These are phyloP conservation scores for Somion occarium DNA, from an alignment of 1,284 basidiomycete species.

Conservation along the genomic window DNA sequence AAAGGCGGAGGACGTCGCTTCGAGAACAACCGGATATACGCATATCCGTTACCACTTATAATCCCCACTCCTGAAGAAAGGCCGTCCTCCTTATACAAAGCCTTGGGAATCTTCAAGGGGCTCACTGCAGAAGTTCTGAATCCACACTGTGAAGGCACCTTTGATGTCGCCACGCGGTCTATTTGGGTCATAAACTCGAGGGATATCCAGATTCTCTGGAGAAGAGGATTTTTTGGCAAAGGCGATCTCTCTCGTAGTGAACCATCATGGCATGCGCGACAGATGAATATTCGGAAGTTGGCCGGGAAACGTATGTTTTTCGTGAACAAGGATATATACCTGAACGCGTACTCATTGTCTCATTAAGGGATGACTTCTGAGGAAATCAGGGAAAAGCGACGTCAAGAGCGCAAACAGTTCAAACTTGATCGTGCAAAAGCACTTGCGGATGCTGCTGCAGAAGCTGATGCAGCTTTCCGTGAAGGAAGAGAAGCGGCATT, in stretches of 20 bases:
- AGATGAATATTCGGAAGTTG: constrained; percentile 57
- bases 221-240: constrained; percentile 95
- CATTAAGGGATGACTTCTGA: constrained; percentile 71
- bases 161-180: constrained; percentile 70
- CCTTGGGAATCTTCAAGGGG: constrained; percentile 49
- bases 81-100: constrained; percentile 30
- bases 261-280: constrained; percentile 85
- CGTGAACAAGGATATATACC: not conserved
- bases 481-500: constrained; percentile 48
- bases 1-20: constrained; percentile 52
- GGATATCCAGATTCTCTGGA: constrained; percentile 76
- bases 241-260: constrained; percentile 92
- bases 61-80: constrained; percentile 39
- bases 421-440: constrained; percentile 86
- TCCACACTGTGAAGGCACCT: constrained; percentile 63
- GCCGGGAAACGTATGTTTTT: constrained; percentile 50
- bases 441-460: constrained; percentile 66
- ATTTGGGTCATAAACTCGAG: constrained; percentile 72
- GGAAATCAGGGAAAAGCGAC: constrained; percentile 80
- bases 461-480: constrained; percentile 69
- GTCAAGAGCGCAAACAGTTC: constrained; percentile 84
- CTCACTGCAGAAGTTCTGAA: constrained; percentile 47
- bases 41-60: constrained; percentile 57
- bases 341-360: not conserved
- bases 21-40: constrained; percentile 66